These are phyloP conservation scores for Penicillium olsonii DNA, from an alignment of 2,329 filamentous ascomycete species.

Conservation along the genomic window DNA sequence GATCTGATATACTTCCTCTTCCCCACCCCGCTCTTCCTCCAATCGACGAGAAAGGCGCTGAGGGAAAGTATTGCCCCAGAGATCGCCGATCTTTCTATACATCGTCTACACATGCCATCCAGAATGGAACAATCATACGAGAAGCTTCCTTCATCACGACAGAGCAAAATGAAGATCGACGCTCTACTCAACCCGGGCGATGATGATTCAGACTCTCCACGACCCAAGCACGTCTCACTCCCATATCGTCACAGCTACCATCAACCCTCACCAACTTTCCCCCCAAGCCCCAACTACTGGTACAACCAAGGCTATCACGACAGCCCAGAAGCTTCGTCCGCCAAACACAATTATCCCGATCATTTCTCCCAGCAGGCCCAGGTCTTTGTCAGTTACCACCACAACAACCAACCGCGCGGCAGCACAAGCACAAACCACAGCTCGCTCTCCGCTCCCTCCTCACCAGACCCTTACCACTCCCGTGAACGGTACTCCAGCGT, in stretches of 20 bases:
- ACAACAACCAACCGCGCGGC: background rate
- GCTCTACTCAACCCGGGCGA: constrained; percentile 35
- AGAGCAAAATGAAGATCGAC: constrained; percentile 38
- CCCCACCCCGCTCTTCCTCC: background rate
- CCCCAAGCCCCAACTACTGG: constrained; percentile 32
- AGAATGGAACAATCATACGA: constrained; percentile 19
- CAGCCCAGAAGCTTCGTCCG: constrained; percentile 16
- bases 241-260: constrained; percentile 16
- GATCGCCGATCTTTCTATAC: background rate
- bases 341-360: background rate
- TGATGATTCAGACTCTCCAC: constrained; percentile 19
- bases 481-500: constrained; percentile 45
- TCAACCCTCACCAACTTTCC: constrained; percentile 31
- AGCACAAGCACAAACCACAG: constrained; percentile 13
- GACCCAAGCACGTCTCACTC: constrained; percentile 18
- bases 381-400: background rate
- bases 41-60: background rate
- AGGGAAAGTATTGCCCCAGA: background rate
- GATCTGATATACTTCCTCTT: constrained; percentile 4
- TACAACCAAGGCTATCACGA: constrained; percentile 26
- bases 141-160: constrained; percentile 26
- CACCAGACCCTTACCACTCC: constrained; percentile 37
- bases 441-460: constrained; percentile 22
- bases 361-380: background rate
- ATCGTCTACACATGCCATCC: background rate